phyloP scores from a whole-genome alignment of 805 yeast genomes.

The Metschnikowia bowlesiae region DNA sequence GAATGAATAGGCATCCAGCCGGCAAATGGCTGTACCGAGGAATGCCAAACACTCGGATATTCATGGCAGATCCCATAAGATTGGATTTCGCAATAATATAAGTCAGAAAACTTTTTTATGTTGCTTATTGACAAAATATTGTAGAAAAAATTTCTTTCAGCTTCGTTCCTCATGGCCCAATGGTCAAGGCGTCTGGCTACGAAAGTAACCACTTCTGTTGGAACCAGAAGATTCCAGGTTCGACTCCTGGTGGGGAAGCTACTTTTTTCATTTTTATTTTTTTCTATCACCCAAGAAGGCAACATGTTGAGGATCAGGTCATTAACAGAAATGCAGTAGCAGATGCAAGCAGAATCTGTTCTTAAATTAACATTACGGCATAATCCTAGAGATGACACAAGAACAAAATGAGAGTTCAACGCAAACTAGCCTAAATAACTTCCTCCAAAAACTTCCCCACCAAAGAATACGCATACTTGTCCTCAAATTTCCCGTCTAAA shows the following conservation, averaged over 20 bases:
- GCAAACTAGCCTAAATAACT: background rate
- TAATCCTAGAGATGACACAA: no score
- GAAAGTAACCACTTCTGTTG: constrained; percentile 46
- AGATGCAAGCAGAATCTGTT: background rate
- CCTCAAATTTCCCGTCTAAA: constrained; percentile 22
- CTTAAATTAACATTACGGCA: background rate
- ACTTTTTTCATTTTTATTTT: constrained; percentile 18
- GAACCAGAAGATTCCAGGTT: constrained; percentile 54
- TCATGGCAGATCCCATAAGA: no score
- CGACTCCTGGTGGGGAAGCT: constrained; percentile 54
- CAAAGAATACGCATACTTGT: constrained; percentile 16
- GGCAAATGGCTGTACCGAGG: no score
- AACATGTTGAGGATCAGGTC: no score
- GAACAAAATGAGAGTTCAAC: background rate
- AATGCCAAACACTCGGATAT: no score
- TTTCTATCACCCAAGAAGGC: background rate
- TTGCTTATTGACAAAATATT: background rate
- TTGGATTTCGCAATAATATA: background rate
- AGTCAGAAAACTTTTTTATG: background rate
- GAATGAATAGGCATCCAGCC: no score
- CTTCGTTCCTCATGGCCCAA: constrained; percentile 70
- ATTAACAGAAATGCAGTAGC: no score
- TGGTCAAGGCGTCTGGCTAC: constrained; percentile 76
- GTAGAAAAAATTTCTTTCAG: constrained; percentile 5
- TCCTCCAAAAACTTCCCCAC: constrained; percentile 18